Evolutionary conservation across 768 basidiomycete species (phyloP).

Genomic region (Lactarius hengduanensis): DNA sequence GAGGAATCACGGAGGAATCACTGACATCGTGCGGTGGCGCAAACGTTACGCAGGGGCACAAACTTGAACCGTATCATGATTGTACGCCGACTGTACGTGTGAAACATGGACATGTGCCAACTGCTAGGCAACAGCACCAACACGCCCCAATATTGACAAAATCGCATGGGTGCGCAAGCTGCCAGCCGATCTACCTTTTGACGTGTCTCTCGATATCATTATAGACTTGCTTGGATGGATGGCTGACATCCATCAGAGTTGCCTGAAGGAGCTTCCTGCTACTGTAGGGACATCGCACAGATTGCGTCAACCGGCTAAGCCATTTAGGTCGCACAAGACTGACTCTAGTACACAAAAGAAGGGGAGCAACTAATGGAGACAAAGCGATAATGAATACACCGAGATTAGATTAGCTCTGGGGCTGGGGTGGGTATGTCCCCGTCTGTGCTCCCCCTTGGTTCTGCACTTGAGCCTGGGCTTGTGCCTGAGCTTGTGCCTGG

Average conservation of each 20-base stretch:
- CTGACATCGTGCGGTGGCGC: neutral
- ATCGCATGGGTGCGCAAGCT: neutral
- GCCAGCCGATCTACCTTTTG: neutral
- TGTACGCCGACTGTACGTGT: neutral
- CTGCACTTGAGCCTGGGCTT: constrained; percentile 17
- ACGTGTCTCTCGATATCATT: neutral
- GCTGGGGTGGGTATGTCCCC: constrained; percentile 19
- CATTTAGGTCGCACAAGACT: neutral
- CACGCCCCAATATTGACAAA: neutral
- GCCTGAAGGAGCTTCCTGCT: too few relatives aligned
- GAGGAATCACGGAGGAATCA: neutral
- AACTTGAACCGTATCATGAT: neutral
- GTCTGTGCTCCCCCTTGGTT: constrained; percentile 20
- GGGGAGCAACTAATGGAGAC: neutral
- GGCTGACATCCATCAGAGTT: too few relatives aligned
- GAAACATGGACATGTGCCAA: neutral
- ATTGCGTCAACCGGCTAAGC: neutral
- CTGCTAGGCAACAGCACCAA: neutral
- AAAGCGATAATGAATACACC: neutral
- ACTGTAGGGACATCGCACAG: neutral
- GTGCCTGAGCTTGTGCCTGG: constrained; percentile 22
- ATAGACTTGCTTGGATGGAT: neutral
- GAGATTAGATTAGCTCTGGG: constrained; percentile 5
- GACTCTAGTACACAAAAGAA: neutral
- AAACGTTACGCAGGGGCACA: neutral